phyloP scores from a whole-genome alignment of 345 rosid genomes.

The Euclidium syriacum region DNA sequence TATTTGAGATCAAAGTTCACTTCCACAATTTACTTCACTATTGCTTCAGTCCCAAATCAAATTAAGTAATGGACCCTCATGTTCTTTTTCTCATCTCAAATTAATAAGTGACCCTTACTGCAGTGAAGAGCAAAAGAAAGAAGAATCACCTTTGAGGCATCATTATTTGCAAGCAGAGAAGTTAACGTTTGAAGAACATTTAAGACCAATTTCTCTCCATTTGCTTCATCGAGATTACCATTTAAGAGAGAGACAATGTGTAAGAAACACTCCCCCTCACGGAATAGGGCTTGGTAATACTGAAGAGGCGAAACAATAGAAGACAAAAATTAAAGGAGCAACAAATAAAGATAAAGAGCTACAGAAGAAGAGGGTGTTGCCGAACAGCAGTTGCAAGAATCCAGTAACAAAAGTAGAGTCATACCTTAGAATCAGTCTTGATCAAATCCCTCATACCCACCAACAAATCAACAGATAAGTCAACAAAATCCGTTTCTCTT shows the following conservation, averaged over 20 bases:
- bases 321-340: slow-evolving; percentile 10
- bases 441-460: slow-evolving; percentile 82
- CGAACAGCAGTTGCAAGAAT: slow-evolving; percentile 1
- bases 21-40: not conserved
- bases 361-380: slow-evolving; percentile 8
- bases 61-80: not conserved
- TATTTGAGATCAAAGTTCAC: slow-evolving; percentile 7
- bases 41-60: slow-evolving; percentile 1
- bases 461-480: slow-evolving; percentile 67
- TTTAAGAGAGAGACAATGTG: slow-evolving; percentile 87
- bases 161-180: slow-evolving; percentile 73
- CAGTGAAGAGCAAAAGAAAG: slow-evolving; percentile 4
- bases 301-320: slow-evolving; percentile 38
- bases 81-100: not conserved
- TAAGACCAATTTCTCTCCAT: slow-evolving; percentile 81
- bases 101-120: not conserved
- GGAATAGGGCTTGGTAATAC: slow-evolving; percentile 84
- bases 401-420: not conserved
- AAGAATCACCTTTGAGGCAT: slow-evolving; percentile 71
- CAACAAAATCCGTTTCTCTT: slow-evolving; percentile 53
- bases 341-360: slow-evolving; percentile 2
- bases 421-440: slow-evolving; percentile 55
- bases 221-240: slow-evolving; percentile 69
- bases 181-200: slow-evolving; percentile 86
- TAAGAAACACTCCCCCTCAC: slow-evolving; percentile 91